phyloP scores from a whole-genome alignment of 768 basidiomycete genomes.

The Suillus discolor region DNA sequence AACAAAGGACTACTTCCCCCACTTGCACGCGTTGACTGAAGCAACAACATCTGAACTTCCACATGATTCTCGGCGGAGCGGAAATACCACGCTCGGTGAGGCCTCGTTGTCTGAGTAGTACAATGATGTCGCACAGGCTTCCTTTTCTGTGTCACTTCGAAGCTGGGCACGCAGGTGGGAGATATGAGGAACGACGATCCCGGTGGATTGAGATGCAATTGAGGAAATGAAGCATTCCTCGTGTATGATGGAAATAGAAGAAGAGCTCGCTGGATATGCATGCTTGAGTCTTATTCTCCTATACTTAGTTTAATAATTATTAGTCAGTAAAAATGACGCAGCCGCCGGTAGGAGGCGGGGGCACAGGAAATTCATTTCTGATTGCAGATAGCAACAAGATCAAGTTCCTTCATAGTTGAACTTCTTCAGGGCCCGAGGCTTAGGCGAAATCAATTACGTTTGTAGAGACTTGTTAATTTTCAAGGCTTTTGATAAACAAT shows the following conservation, averaged over 20 bases:
- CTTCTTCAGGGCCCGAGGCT: conserved; percentile 8
- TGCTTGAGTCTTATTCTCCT: conserved; percentile 5
- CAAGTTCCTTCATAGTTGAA: conserved; percentile 9
- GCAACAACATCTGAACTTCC: conserved; percentile 4
- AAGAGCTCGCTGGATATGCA: not conserved
- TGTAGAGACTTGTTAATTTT: conserved; percentile 31
- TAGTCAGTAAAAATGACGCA: not conserved
- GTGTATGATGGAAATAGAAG: conserved; percentile 6
- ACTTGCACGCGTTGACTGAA: conserved; percentile 8
- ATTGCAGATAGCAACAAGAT: conserved; percentile 8
- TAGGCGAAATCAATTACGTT: conserved; percentile 4
- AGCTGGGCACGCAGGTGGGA: conserved; percentile 11
- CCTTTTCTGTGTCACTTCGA: conserved; percentile 18
- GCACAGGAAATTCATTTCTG: conserved; percentile 4
- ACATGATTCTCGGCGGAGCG: conserved; percentile 27
- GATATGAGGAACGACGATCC: conserved; percentile 27
- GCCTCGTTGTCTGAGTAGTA: conserved; percentile 26
- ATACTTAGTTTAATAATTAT: conserved; percentile 1
- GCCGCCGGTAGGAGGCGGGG: conserved; percentile 1
- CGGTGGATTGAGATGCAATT: conserved; percentile 5
- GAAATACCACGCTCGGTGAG: conserved; percentile 20
- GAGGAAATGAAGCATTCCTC: conserved; percentile 7
- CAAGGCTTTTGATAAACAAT: conserved; percentile 25
- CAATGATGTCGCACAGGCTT: conserved; percentile 20
- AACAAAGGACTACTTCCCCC: conserved; percentile 13